phyloP scores from a whole-genome alignment of 2,329 filamentous ascomycete species.

The Sclerotinia minor region DNA sequence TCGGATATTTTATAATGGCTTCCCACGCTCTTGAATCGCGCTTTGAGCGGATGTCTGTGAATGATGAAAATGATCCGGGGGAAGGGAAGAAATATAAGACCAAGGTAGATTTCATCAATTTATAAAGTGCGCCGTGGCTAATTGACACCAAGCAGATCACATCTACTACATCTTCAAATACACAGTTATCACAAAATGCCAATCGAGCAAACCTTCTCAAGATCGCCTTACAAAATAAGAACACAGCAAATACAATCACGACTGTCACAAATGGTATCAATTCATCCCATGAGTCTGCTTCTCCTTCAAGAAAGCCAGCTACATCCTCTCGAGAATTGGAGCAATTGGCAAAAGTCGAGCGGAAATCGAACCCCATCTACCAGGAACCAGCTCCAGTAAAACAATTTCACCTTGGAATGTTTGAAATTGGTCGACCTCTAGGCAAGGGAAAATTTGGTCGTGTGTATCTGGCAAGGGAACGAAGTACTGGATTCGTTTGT shows the following conservation, averaged over 20 bases:
- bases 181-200: slow-evolving; percentile 51
- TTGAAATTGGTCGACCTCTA: slow-evolving; percentile 71
- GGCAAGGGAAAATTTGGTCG: slow-evolving; percentile 75
- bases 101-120: slow-evolving; percentile 61
- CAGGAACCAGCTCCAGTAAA: slow-evolving; percentile 59
- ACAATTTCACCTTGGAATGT: slow-evolving; percentile 73
- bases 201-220: slow-evolving; percentile 83
- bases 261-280: slow-evolving; percentile 69
- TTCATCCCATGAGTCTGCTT: slow-evolving; percentile 59
- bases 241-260: slow-evolving; percentile 63
- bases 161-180: slow-evolving; percentile 33
- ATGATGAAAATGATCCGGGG: slow-evolving; percentile 76
- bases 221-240: slow-evolving; percentile 77
- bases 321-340: slow-evolving; percentile 47
- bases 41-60: slow-evolving; percentile 86
- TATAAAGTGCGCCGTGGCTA: slow-evolving; percentile 29
- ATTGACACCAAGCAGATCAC: slow-evolving; percentile 42
- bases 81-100: slow-evolving; percentile 63
- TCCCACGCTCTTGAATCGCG: slow-evolving; percentile 78
- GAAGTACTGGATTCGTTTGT: slow-evolving; percentile 67
- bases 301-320: slow-evolving; percentile 54
- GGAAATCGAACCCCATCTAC: slow-evolving; percentile 53
- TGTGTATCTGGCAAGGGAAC: slow-evolving; percentile 70
- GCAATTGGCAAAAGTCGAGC: slow-evolving; percentile 53
- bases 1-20: slow-evolving; percentile 54